phyloP scores from a whole-genome alignment of 768 basidiomycete species.

The Rhodotorula babjevae region DNA sequence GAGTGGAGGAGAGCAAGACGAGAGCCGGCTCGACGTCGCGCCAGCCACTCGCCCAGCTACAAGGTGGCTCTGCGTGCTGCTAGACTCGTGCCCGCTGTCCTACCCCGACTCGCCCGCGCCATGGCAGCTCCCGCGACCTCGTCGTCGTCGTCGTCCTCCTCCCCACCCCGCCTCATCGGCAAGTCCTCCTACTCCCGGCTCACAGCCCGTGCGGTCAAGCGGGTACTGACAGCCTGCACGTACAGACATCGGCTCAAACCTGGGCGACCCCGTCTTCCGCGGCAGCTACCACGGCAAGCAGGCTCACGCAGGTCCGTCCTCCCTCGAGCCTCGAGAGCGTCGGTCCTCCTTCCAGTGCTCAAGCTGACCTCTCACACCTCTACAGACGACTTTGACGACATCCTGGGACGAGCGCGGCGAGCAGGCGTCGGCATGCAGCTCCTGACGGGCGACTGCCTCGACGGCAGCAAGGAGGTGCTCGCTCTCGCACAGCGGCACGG shows the following conservation, averaged over 20 bases:
- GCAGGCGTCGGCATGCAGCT: slow-evolving; percentile 68
- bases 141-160: too few species aligned
- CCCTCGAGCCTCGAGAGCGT: too few species aligned
- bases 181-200: too few species aligned
- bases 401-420: slow-evolving; percentile 57
- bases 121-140: too few species aligned
- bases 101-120: too few species aligned
- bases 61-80: neutral
- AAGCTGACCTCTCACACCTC: neutral
- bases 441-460: slow-evolving; percentile 68
- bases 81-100: neutral
- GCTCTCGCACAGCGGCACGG: slow-evolving; percentile 59
- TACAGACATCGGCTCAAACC: slow-evolving; percentile 51
- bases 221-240: too few species aligned
- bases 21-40: too few species aligned
- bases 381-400: slow-evolving; percentile 60
- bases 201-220: too few species aligned
- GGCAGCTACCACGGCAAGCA: slow-evolving; percentile 48
- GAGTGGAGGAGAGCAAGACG: too few species aligned
- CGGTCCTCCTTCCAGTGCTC: neutral
- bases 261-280: slow-evolving; percentile 44
- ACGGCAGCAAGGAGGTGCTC: slow-evolving; percentile 61
- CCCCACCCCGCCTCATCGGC: too few species aligned
- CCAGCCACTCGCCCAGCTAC: too few species aligned
- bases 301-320: slow-evolving; percentile 43